Conservation (phyloP, 495 filamentous ascomycete genomes). For the Aspergillus incahuasiensis region DNA sequence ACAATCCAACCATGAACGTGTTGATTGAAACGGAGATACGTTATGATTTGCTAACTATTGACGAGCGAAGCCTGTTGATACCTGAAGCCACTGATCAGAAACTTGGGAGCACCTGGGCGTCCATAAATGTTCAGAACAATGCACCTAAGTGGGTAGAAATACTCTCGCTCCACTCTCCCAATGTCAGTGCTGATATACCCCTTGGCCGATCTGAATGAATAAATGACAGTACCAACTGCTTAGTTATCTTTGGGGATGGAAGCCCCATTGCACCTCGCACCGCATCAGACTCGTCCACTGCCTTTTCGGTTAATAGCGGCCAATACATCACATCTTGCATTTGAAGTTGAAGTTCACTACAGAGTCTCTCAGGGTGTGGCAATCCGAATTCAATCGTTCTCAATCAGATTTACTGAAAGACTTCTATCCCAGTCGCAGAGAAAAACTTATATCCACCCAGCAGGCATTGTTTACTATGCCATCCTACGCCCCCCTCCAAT, state of each 20-base stretch:
- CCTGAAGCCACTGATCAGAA: constrained; percentile 45
- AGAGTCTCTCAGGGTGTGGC: not conserved
- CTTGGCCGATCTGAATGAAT: not conserved
- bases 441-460: constrained; percentile 53
- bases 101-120: constrained; percentile 43
- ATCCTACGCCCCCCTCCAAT: constrained; percentile 51
- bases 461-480: constrained; percentile 56
- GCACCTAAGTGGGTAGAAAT: constrained; percentile 32
- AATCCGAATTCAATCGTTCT: constrained; percentile 7
- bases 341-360: constrained; percentile 12
- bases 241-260: constrained; percentile 1
- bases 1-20: constrained; percentile 36
- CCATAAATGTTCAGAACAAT: constrained; percentile 47
- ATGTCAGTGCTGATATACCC: constrained; percentile 11
- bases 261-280: constrained; percentile 10
- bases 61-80: constrained; percentile 34
- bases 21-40: constrained; percentile 27
- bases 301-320: constrained; percentile 9
- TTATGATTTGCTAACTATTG: constrained; percentile 25
- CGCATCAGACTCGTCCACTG: constrained; percentile 16
- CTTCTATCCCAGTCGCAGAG: constrained; percentile 44
- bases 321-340: not conserved
- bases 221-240: not conserved
- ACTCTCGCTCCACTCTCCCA: constrained; percentile 12
- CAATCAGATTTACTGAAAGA: constrained; percentile 15